A percentile compares a stretch with the other conserved stretches of the same genome.
phyloP scores from a whole-genome alignment of 208 protist species.

The Leishmania amazonensis region DNA sequence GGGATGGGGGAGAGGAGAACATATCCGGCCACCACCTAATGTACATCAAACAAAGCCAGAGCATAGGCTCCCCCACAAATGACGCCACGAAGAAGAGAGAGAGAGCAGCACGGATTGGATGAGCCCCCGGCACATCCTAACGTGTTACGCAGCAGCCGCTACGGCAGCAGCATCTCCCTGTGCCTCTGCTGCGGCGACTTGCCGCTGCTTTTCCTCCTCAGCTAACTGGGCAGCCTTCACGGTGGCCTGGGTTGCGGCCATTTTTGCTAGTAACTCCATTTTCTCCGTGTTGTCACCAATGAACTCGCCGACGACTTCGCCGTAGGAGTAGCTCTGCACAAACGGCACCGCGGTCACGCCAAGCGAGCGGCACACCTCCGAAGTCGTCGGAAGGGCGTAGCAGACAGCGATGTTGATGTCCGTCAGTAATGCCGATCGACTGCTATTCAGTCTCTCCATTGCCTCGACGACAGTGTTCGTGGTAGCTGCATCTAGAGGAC shows the following conservation, averaged over 20 bases:
- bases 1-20: not conserved
- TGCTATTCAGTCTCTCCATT: constrained; percentile 72
- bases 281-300: constrained; percentile 78
- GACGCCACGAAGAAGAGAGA: not conserved
- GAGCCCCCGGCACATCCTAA: not conserved
- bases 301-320: constrained; percentile 49
- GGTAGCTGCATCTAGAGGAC: constrained; percentile 48
- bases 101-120: not conserved
- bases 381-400: constrained; percentile 43
- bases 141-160: not conserved
- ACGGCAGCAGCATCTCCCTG: constrained; percentile 4
- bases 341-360: constrained; percentile 49
- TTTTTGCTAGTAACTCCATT: constrained; percentile 58
- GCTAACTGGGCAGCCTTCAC: constrained; percentile 36
- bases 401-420: constrained; percentile 61
- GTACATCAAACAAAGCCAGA: not conserved
- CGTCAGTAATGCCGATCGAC: constrained; percentile 42
- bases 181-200: constrained; percentile 4
- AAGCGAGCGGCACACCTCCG: constrained; percentile 50
- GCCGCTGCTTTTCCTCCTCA: constrained; percentile 30
- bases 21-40: not conserved
- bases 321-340: constrained; percentile 66
- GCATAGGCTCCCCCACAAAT: not conserved
- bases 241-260: constrained; percentile 41
- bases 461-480: constrained; percentile 47